phyloP scores from a whole-genome alignment of 164 flowering plant genomes.

The Vitis vinifera region ASM3070453v1 NC_081818.1:7024501-7025000 shows the following conservation, averaged over 20 bases:
- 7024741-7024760: too few species aligned
- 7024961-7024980: conserved; percentile 29
- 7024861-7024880: conserved; percentile 30
- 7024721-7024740: background rate
- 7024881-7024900: conserved; percentile 25
- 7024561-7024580: conserved; percentile 63
- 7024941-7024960: conserved; percentile 30
- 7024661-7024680: conserved; percentile 35
- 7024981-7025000: conserved; percentile 1
- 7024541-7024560: conserved; percentile 64
- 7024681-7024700: conserved; percentile 34
- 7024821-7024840: background rate
- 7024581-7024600: conserved; percentile 69
- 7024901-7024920: conserved; percentile 33
- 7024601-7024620: conserved; percentile 59
- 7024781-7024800: too few species aligned
- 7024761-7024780: too few species aligned
- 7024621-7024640: conserved; percentile 61
- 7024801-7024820: too few species aligned
- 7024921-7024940: conserved; percentile 28
- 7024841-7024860: conserved; percentile 12
- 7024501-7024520: background rate
- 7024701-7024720: conserved; percentile 32
- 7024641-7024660: conserved; percentile 53
- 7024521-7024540: conserved; percentile 17